Evolutionary conservation across 2,329 filamentous ascomycete genomes (phyloP), one percentile per base, ranked within the genome.

Genomic region (Ascochyta pisi): DNA sequence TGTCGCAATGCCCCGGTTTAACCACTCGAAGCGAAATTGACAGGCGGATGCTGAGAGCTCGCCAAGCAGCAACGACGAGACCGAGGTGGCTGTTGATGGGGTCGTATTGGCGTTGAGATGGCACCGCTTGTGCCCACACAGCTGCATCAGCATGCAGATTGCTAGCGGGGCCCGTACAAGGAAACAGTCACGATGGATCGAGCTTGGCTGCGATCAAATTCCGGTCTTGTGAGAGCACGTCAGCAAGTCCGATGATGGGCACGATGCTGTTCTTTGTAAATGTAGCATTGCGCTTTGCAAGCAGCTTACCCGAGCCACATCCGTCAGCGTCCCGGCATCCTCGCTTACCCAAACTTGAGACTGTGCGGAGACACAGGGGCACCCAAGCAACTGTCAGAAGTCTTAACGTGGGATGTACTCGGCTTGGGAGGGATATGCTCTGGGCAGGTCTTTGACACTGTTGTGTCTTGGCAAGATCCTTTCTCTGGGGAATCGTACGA

Each of bases 391-490:
- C 57, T 54, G 55, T 54, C 50, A 50, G 38, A 54, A 54, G 55
- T 58, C 55, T 58, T 58, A 40, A 40, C 34, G 34, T 43, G 41
- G 50, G 22, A 42, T 43, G 15, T 29, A 23, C 27, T 46, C 44
- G 34, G 19, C 48, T 34, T 45, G 35, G 23, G 43, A 46, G 33
- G 49, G 38, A 34, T 37, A 29, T 46, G 29, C 44, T 26, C 53
- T 42, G 40, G 45, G 46, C 45, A 46, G 26, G 38, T 48, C 43
- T 49, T 49, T 31, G 29, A 46, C 24, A 33, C 37, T 22, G 48
- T 22, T 35, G 35, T 16, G 31, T 26, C 63, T 67, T 64, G 63
- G 64, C 63, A 54, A 34, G 46, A 43, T 41, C 46, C 44, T 50
- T 54, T 50, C 56, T 57, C 34, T 56, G 51, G 50, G 54, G 40